Evolutionary conservation across 352 stramenopile species (phyloP), one percentile per base, ranked within the genome.

Genomic region (Aphanomyces invadans): DNA sequence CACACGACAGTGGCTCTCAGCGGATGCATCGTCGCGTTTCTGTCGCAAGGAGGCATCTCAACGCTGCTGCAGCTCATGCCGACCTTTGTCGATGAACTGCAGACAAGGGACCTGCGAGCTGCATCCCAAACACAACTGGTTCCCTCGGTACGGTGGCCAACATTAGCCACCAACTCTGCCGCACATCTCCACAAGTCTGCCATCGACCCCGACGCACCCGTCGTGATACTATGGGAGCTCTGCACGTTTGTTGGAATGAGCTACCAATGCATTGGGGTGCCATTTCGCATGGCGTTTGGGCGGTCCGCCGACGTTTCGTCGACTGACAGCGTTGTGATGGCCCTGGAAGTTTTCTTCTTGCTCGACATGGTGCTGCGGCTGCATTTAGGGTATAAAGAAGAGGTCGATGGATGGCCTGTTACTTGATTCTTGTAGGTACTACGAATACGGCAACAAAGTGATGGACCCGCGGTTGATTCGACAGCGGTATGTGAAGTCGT

Each of bases 361-460:
- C 0, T 83, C 0, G 78, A 89, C 29, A 63, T 85, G 33, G 78
- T 79, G 44, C 77, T 86, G 12, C 60, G 73, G 28, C 74, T 72
- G 5, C 70, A 77, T 2, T 68, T 86, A 0, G 80, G 80, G 0
- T 86, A 74, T 62, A 86, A 23, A n/a, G n/a, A n/a, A n/a, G n/a
- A n/a, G n/a, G n/a, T n/a, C n/a, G n/a, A n/a, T n/a, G n/a, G n/a
- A n/a, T n/a, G n/a, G n/a, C n/a, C n/a, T n/a, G n/a, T n/a, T n/a
- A n/a, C n/a, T n/a, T n/a, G n/a, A n/a, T n/a, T n/a, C n/a, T n/a
- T n/a, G n/a, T 54, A 78, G 81, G 0, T 86, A 31, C n/a, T 54
- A 85, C 52, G 74, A 83, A n/a, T 89, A 81, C 23, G 80, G 80
- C 15, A 89, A 86, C 69, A 89, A 87, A 31, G 46, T 54, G 48